Percentiles rank a stretch among this genome's conserved stretches.
Conservation (phyloP, 176 grass and related monocot genomes). For the Musa itinerans region DNA sequence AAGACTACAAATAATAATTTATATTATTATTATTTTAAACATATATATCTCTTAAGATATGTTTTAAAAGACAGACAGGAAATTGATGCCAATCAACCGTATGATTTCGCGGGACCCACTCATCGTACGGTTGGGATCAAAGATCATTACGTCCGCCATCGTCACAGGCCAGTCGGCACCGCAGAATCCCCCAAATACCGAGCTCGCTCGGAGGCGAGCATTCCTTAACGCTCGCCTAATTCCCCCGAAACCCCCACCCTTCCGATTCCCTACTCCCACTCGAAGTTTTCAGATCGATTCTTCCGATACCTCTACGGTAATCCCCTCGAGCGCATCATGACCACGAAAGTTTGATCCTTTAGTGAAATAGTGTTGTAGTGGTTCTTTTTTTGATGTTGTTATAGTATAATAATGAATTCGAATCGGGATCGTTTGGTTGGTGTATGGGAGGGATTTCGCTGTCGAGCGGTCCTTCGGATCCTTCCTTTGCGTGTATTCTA, state of each 20-base stretch:
- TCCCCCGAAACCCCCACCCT: too few species aligned
- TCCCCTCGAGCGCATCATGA: not conserved
- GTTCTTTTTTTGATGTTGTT: not conserved
- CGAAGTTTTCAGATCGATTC: not conserved
- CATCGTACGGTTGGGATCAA: not conserved
- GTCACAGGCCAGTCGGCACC: not conserved
- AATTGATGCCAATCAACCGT: not conserved
- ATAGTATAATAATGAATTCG: not conserved
- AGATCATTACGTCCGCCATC: not conserved
- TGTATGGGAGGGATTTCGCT: conserved; percentile 1
- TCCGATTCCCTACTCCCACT: not conserved
- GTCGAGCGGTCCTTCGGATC: not conserved
- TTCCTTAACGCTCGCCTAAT: not conserved
- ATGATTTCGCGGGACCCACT: not conserved
- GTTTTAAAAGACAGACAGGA: not conserved
- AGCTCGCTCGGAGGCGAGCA: not conserved
- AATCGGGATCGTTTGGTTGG: not conserved
- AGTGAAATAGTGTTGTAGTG: too few species aligned
- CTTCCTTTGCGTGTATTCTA: conserved; percentile 6
- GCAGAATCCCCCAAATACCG: not conserved
- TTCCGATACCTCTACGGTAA: not conserved
- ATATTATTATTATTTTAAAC: too few species aligned
- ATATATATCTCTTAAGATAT: too few species aligned
- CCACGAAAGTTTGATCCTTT: too few species aligned
- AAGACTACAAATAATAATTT: too few species aligned